Evolutionary conservation across 257 asterid genomes (phyloP).

Genomic region (Asclepias syriaca): DNA sequence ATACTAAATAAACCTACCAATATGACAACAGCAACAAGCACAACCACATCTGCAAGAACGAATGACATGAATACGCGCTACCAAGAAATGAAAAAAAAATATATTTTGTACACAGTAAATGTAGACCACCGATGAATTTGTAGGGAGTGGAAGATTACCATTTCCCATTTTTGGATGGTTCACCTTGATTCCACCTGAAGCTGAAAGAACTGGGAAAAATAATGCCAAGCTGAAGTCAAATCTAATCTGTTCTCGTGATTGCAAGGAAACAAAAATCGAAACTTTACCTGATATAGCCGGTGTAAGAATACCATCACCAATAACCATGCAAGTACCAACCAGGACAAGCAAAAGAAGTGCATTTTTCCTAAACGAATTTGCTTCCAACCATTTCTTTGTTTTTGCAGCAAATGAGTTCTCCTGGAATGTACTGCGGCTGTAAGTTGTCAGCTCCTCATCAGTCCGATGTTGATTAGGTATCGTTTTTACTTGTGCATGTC

Average conservation of each 20-base stretch:
- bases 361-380: slow-evolving; percentile 48
- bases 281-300: slow-evolving; percentile 93
- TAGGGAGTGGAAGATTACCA: slow-evolving; percentile 41
- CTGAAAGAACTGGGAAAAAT: slow-evolving; percentile 71
- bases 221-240: not conserved
- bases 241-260: not conserved
- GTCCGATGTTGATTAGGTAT: slow-evolving; percentile 97
- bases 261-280: not conserved
- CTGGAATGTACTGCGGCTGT: slow-evolving; percentile 79
- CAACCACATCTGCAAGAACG: slow-evolving; percentile 71
- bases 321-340: slow-evolving; percentile 86
- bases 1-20: slow-evolving; percentile 86
- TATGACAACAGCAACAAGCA: slow-evolving; percentile 75
- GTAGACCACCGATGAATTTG: not conserved
- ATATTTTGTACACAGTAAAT: not conserved
- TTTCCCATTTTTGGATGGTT: slow-evolving; percentile 77
- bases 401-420: slow-evolving; percentile 92
- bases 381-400: slow-evolving; percentile 91
- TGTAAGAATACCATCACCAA: slow-evolving; percentile 98
- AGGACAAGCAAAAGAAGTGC: slow-evolving; percentile 80
- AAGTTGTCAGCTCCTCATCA: slow-evolving; percentile 97
- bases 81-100: not conserved
- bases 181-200: slow-evolving; percentile 90
- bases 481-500: slow-evolving; percentile 85
- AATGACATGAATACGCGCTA: slow-evolving; percentile 1